Base-by-base conservation (phyloP, 148 eudicot genomes). In the Selenicereus undatus region DNA sequence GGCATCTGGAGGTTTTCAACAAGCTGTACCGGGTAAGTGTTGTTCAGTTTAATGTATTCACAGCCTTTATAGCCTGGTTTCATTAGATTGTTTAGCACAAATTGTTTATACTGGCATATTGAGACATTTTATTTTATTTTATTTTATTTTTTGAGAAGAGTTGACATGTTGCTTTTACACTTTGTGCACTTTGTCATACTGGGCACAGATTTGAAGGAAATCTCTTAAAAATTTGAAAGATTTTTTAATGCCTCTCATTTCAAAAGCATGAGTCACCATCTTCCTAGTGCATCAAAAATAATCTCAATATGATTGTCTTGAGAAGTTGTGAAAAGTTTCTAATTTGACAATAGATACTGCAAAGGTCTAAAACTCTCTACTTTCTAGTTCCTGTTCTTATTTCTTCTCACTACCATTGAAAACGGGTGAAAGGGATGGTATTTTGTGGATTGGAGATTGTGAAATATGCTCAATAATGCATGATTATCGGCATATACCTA, bases 1-100 rank as follows among this genome's bases (percentile, higher is more conserved):
- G 65, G 86, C 82, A 8, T 89, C 86, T 73, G 90, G 88, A 77
- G 86, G 83, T 76, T 62, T 88, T 81, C 84, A 90, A 36, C 87
- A 83, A 77, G 79, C 78, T 79, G 65, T 84, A 60, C 75, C 89
- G 84, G 96, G 96, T 90, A 80, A 69, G 42, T 22, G 71, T 12
- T 58, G 36, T 32, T 50, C 27, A 45, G 17, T 45, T 35, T 48
- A 48, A 74, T 17, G 45, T 74, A 74, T 48, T 74, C 58, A 11
- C 26, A 8, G 30, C 20, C 32, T 5, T 80, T 48, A 21, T 11
- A 26, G 69, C 17, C 52, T 78, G 9, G 76, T 32, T 72, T 22
- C 21, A n/a, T 74, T 66, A 16, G 27, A 29, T 62, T 45, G 27
- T 65, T 13, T 5, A 36, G 8, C 1, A 14, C 12, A 2, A 18